These are phyloP conservation scores for Inga laurina DNA, from an alignment of 306 rosid genomes.

Conservation along the genomic window DNA sequence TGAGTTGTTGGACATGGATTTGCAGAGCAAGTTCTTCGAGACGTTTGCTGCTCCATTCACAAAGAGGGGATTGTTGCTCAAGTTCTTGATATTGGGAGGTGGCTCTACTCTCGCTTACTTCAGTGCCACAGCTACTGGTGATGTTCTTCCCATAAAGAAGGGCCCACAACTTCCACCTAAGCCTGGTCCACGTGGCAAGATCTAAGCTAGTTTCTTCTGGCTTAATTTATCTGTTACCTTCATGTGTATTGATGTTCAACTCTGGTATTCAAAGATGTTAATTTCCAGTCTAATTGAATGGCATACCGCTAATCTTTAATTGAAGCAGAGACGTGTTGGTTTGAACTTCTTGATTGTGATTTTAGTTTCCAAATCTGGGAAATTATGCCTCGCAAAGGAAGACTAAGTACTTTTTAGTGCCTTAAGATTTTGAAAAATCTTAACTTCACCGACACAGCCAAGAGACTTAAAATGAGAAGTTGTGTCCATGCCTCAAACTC, in stretches of 20 bases:
- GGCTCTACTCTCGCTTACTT: slow-evolving; percentile 82
- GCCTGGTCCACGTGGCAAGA: slow-evolving; percentile 94
- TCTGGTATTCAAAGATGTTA: slow-evolving; percentile 40
- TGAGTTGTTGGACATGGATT: slow-evolving; percentile 11
- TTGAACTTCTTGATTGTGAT: slow-evolving; percentile 17
- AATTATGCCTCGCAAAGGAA: neutral
- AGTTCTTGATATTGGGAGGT: slow-evolving; percentile 92
- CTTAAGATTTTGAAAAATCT: neutral
- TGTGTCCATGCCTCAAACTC: neutral
- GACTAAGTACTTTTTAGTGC: neutral
- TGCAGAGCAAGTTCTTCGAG: slow-evolving; percentile 98
- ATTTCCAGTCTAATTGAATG: slow-evolving; percentile 39
- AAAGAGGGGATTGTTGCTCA: slow-evolving; percentile 92
- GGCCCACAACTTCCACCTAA: slow-evolving; percentile 97
- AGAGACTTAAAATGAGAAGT: neutral
- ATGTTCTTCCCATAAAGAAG: slow-evolving; percentile 87
- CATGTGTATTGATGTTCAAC: slow-evolving; percentile 56
- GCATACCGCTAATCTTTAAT: slow-evolving; percentile 24
- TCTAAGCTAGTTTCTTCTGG: slow-evolving; percentile 44
- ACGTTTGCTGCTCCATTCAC: slow-evolving; percentile 98
- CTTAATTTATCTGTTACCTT: slow-evolving; percentile 30
- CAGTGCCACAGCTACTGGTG: slow-evolving; percentile 83
- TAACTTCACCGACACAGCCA: neutral
- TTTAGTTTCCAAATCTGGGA: neutral
- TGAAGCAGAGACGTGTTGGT: slow-evolving; percentile 13